Base-by-base conservation (phyloP, 108 stramenopile species). In the Thalassiosira profunda region DNA sequence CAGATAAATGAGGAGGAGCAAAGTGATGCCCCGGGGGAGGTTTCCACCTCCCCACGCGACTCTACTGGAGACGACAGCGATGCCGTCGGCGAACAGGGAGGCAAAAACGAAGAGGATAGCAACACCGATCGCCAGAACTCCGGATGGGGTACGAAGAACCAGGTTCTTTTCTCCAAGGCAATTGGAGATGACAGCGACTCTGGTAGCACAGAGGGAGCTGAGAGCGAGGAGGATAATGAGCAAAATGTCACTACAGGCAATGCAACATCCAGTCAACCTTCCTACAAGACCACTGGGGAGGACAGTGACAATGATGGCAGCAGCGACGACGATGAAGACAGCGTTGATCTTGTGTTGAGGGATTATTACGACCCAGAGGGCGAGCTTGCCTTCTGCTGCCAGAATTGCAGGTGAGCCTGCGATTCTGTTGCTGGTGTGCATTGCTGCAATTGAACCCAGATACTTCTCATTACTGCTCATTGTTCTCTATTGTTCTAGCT, bases 371-470 rank as follows among this genome's bases (percentile, higher is more conserved):
- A 46, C 21, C 45, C 21, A 14, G 14, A 46, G 2, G 45, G 45
- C 11, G 24, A 23, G 10, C 0, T 46, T 30, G 53, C 53, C 10
- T 40, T 54, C 18, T 54, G 53, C 34, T 54, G 53, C 41, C 37
- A 40, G 53, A 54, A 54, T 17, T 54, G 53, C 10, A 54, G 15
- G 7, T 54, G 53, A n/a, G n/a, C n/a, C n/a, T n/a, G n/a, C n/a
- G n/a, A n/a, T n/a, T n/a, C n/a, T n/a, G n/a, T n/a, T n/a, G n/a
- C n/a, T n/a, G n/a, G n/a, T n/a, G n/a, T n/a, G n/a, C n/a, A n/a
- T n/a, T n/a, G n/a, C n/a, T n/a, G n/a, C n/a, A n/a, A n/a, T n/a
- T n/a, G n/a, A n/a, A n/a, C n/a, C n/a, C n/a, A n/a, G n/a, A n/a
- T n/a, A n/a, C n/a, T n/a, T n/a, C n/a, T n/a, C n/a, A n/a, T n/a